Base-by-base conservation (phyloP, 352 stramenopile species). In the Pythium phragmiticola region DNA sequence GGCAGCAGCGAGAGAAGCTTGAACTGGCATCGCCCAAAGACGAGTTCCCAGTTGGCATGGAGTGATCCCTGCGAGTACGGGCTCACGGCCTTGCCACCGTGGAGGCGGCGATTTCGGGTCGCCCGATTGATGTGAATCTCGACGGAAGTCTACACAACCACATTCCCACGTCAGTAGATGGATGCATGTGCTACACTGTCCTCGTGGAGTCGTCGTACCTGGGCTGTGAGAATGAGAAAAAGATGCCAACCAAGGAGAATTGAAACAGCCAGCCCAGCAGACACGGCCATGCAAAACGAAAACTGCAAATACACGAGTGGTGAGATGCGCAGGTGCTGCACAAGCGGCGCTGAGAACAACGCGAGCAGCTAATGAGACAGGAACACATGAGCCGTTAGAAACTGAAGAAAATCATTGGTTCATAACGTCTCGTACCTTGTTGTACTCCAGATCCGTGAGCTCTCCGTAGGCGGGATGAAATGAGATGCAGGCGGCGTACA, bases 51-150 rank as follows among this genome's bases (percentile, higher is more conserved):
- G 41, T 94, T 94, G 43, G 70, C 72, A 47, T 90, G 83, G 2
- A 86, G 63, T 30, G 68, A 89, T 19, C 83, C 83, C 7, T 67
- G 76, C 21, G 67, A 76, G 61, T 92, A 92, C 17, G 85, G 80
- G 46, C 81, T 92, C 19, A 86, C 54, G 9, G 73, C 67, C 66
- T 79, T 77, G 37, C 78, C 78, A 16, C 73, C 74, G 50, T 87
- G 71, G 34, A 78, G 72, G 34, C 77, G 73, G 17, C 76, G 75
- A 36, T 78, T 82, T 39, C 74, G 70, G 13, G 69, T 68, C 17
- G 76, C 87, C 2, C 85, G 78, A 62, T 92, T 94, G 63, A 94
- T 90, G 47, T 92, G 85, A 56, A 85, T 68, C 59, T 94, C 85
- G 7, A 94, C 77, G 9, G 85, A 91, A 1, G 85, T 92, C 85